These are phyloP conservation scores for Tuctoria greenei DNA, from an alignment of 176 grass and related monocot species.

Conservation along the genomic window DNA sequence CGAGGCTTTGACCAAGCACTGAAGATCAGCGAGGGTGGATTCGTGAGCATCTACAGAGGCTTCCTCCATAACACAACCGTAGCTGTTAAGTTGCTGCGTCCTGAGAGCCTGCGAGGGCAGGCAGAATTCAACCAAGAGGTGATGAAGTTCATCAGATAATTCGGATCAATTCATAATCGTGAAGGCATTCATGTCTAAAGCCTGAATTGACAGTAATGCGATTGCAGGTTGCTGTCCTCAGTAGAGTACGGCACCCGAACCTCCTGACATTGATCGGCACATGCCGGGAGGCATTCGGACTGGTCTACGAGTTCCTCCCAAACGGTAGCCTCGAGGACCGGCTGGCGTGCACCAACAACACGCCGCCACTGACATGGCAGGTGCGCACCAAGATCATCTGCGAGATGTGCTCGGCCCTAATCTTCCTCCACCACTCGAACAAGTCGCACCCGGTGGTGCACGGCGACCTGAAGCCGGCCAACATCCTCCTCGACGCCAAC, in stretches of 20 bases:
- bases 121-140: constrained; percentile 72
- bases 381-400: constrained; percentile 49
- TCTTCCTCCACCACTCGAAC: constrained; percentile 58
- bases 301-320: constrained; percentile 52
- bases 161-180: not conserved
- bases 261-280: constrained; percentile 48
- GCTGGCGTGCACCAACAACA: constrained; percentile 37
- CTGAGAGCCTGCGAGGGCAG: constrained; percentile 37
- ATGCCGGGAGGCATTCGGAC: constrained; percentile 34
- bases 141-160: not conserved
- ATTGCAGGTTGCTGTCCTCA: constrained; percentile 44
- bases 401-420: constrained; percentile 52
- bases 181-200: not conserved
- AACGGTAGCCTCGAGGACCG: constrained; percentile 56
- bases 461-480: constrained; percentile 53
- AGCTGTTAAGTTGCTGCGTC: constrained; percentile 57
- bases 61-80: constrained; percentile 47
- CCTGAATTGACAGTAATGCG: not conserved
- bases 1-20: constrained; percentile 38
- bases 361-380: constrained; percentile 54
- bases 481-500: constrained; percentile 60
- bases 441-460: constrained; percentile 52
- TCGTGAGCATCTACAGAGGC: constrained; percentile 56
- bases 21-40: constrained; percentile 61
- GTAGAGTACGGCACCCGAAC: constrained; percentile 52